phyloP scores from a whole-genome alignment of 805 yeast species.

The Suhomyces faveliae region DNA sequence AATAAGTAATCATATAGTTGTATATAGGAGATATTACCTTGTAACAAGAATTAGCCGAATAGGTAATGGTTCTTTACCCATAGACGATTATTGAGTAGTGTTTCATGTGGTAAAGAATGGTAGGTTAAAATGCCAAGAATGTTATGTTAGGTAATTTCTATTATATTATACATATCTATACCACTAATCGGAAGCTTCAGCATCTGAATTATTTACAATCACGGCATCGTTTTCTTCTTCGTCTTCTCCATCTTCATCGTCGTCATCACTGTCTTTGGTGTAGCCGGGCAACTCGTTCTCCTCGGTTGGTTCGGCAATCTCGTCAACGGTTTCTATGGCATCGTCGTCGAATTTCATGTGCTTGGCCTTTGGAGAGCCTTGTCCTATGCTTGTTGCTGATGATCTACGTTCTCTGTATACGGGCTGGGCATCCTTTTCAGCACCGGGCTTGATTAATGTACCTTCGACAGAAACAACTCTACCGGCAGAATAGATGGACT shows the following conservation, averaged over 20 bases:
- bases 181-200: conserved; percentile 12
- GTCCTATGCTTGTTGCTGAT: conserved; percentile 18
- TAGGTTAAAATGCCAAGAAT: too few species aligned
- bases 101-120: too few species aligned
- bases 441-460: conserved; percentile 63
- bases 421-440: conserved; percentile 55
- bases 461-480: conserved; percentile 86
- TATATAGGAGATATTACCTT: too few species aligned
- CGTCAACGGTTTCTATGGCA: conserved; percentile 13
- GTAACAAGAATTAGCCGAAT: too few species aligned
- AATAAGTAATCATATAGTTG: too few species aligned
- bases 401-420: conserved; percentile 42
- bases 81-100: not conserved
- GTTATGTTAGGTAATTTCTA: too few species aligned
- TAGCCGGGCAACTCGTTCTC: conserved; percentile 18
- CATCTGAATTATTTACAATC: conserved; percentile 23
- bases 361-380: conserved; percentile 10
- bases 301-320: conserved; percentile 15
- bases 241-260: conserved; percentile 24
- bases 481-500: conserved; percentile 71
- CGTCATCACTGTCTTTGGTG: conserved; percentile 19
- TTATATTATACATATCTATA: not conserved
- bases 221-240: conserved; percentile 21
- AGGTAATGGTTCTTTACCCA: too few species aligned
- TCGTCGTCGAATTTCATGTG: conserved; percentile 46